phyloP scores from a whole-genome alignment of 1,139 yeast genomes.

The Candida pseudoviswanathii region DNA sequence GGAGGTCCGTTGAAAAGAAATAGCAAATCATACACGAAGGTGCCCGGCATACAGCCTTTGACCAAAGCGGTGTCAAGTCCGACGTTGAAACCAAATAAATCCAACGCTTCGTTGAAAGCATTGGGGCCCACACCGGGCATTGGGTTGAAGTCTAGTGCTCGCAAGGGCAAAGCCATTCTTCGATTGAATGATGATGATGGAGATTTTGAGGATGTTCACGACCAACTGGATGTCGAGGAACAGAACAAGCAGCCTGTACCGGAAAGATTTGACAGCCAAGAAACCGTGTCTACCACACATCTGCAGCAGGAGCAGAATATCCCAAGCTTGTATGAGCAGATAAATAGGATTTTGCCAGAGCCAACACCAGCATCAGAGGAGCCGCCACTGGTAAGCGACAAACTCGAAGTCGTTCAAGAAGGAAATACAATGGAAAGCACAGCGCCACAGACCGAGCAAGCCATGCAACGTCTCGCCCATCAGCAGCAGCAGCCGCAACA shows the following conservation, averaged over 20 bases:
- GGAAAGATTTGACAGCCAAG: conserved; percentile 18
- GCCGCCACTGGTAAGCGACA: conserved; percentile 5
- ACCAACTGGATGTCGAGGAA: conserved; percentile 15
- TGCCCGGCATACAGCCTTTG: conserved; percentile 41
- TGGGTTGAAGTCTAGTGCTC: conserved; percentile 43
- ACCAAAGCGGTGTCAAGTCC: conserved; percentile 40
- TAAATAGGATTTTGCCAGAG: conserved; percentile 16
- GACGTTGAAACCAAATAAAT: conserved; percentile 33
- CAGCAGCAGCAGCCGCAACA: not conserved
- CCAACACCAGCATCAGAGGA: conserved; percentile 13
- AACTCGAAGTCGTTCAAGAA: conserved; percentile 12
- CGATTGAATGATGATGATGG: conserved; percentile 38
- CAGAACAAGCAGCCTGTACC: conserved; percentile 14
- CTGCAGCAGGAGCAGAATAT: conserved; percentile 13
- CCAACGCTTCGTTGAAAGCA: conserved; percentile 41
- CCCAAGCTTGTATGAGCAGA: conserved; percentile 19
- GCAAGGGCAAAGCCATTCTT: conserved; percentile 45
- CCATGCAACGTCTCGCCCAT: not conserved
- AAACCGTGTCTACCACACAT: conserved; percentile 13
- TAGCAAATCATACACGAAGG: conserved; percentile 40
- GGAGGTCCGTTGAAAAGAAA: conserved; percentile 33
- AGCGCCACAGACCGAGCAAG: not conserved
- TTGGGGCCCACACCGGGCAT: conserved; percentile 16
- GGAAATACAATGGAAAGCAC: conserved; percentile 10
- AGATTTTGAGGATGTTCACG: conserved; percentile 33